Conservation (phyloP, 2,329 filamentous ascomycete genomes). For the Sphaerulina musiva region DNA sequence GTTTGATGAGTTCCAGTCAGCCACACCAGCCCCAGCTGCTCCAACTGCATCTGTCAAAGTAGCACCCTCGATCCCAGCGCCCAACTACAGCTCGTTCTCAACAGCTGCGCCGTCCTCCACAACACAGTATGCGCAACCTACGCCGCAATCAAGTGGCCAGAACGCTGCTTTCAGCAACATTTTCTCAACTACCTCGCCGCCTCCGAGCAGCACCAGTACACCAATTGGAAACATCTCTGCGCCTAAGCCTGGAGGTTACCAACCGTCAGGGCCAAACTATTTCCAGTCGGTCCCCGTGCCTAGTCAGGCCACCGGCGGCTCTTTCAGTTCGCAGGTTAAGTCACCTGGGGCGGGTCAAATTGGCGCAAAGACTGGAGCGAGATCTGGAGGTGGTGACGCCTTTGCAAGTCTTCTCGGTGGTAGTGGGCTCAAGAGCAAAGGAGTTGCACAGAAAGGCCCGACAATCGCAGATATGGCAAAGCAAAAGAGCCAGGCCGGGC, state of each 20-base stretch:
- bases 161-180: conserved; percentile 74
- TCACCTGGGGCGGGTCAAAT: conserved; percentile 34
- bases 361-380: conserved; percentile 35
- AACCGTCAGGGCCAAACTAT: conserved; percentile 82
- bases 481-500: conserved; percentile 88
- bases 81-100: conserved; percentile 38
- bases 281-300: conserved; percentile 67
- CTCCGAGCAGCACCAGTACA: conserved; percentile 49
- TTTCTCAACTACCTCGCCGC: conserved; percentile 74
- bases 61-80: conserved; percentile 32
- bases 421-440: conserved; percentile 48
- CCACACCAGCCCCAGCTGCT: conserved; percentile 51
- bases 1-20: conserved; percentile 96
- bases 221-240: conserved; percentile 35
- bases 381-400: conserved; percentile 63
- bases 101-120: conserved; percentile 46
- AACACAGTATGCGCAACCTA: conserved; percentile 71
- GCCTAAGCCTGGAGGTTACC: conserved; percentile 59
- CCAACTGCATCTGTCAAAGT: conserved; percentile 40
- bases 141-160: conserved; percentile 77
- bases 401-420: conserved; percentile 78
- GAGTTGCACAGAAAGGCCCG: conserved; percentile 58
- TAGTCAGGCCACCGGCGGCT: conserved; percentile 34
- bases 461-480: conserved; percentile 94
- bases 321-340: conserved; percentile 38